Evolutionary conservation across 179 eudicot species (phyloP).

Genomic region (Silene coronaria): DNA sequence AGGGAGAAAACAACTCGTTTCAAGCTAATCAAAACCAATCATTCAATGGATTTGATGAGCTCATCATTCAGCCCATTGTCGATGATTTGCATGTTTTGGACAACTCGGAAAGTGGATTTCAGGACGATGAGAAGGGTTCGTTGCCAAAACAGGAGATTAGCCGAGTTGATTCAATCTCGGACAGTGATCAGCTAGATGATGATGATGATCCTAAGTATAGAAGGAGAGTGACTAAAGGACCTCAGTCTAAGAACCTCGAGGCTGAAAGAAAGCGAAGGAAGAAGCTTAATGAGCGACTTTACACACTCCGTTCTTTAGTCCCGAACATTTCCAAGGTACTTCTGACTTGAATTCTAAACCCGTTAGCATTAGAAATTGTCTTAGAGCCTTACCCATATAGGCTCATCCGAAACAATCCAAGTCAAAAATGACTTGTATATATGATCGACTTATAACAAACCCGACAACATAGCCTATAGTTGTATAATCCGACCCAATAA

Average conservation of each 20-base stretch:
- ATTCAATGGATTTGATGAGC: constrained; percentile 37
- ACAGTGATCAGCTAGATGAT: constrained; percentile 67
- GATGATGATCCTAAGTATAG: constrained; percentile 57
- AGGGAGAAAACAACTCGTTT: constrained; percentile 32
- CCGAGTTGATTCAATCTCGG: constrained; percentile 59
- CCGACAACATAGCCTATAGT: too few relatives aligned
- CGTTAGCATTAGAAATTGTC: too few relatives aligned
- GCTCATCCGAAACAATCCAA: too few relatives aligned
- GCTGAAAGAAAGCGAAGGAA: constrained; percentile 90
- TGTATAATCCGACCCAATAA: too few relatives aligned
- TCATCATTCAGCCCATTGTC: constrained; percentile 28
- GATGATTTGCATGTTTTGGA: constrained; percentile 26
- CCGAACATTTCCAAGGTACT: constrained; percentile 88
- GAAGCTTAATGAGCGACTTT: constrained; percentile 85
- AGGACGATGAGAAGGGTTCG: constrained; percentile 34
- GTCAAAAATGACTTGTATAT: too few relatives aligned
- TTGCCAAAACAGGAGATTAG: constrained; percentile 32
- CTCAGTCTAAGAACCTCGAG: constrained; percentile 66
- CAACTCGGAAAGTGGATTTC: constrained; percentile 27
- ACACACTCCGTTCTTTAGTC: constrained; percentile 67
- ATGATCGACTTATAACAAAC: too few relatives aligned
- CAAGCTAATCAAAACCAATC: constrained; percentile 20
- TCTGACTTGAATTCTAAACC: too few relatives aligned
- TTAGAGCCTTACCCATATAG: too few relatives aligned
- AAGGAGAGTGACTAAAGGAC: constrained; percentile 50